A percentile compares a stretch with the other conserved stretches of the same genome.
Evolutionary conservation across 179 eudicot genomes (phyloP).

Genomic region (Amaranthus tricolor): DNA sequence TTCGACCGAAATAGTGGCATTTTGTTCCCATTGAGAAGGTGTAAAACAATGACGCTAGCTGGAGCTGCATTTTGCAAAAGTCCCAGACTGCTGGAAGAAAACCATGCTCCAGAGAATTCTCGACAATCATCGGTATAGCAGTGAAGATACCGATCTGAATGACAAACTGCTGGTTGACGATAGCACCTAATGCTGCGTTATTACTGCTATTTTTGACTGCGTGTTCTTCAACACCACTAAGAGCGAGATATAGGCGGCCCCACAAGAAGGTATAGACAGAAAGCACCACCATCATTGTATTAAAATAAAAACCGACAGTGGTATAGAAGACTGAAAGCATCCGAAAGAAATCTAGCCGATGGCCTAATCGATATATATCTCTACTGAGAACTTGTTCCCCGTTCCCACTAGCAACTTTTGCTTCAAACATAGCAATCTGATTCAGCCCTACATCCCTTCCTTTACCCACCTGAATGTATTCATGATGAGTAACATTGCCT

Average conservation of each 20-base stretch:
- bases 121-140: constrained; percentile 92
- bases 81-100: constrained; percentile 90
- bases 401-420: constrained; percentile 93
- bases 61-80: constrained; percentile 78
- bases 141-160: constrained; percentile 90
- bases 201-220: constrained; percentile 42
- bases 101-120: constrained; percentile 91
- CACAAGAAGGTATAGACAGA: constrained; percentile 81
- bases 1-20: constrained; percentile 81
- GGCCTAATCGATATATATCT: constrained; percentile 91
- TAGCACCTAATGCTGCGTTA: constrained; percentile 69
- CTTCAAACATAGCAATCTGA: constrained; percentile 97
- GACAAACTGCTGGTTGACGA: constrained; percentile 83
- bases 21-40: constrained; percentile 93
- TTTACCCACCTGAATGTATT: constrained; percentile 95
- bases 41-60: constrained; percentile 75
- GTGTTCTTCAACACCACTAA: constrained; percentile 72
- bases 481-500: constrained; percentile 94
- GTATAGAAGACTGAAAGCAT: constrained; percentile 92
- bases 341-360: constrained; percentile 87
- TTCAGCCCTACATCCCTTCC: constrained; percentile 97
- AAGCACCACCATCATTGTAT: constrained; percentile 73
- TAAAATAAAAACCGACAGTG: constrained; percentile 80
- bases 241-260: constrained; percentile 93
- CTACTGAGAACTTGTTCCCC: constrained; percentile 95